Conservation (phyloP, 768 basidiomycete species). For the Hericium rajendrae region DNA sequence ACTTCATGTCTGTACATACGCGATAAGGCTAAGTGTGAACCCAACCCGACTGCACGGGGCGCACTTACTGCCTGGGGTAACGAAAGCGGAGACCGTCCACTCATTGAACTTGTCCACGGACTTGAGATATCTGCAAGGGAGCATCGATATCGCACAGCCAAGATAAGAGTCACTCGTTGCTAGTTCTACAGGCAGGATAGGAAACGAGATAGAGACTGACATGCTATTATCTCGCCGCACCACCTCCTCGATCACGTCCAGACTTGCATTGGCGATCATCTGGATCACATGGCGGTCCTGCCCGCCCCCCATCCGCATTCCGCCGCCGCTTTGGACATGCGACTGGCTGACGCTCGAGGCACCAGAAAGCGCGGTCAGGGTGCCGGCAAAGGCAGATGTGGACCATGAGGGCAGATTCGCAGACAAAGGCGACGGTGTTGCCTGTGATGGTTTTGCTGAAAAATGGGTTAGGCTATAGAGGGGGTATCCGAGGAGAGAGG, state of each 20-base stretch:
- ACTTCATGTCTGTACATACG: slow-evolving; percentile 70
- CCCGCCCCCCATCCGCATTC: slow-evolving; percentile 59
- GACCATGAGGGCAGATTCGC: slow-evolving; percentile 86
- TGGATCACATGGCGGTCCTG: slow-evolving; percentile 92
- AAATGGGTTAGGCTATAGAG: slow-evolving; percentile 77
- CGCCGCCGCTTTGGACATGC: slow-evolving; percentile 50
- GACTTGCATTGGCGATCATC: slow-evolving; percentile 95
- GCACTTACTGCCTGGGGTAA: slow-evolving; percentile 85
- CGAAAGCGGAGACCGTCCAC: slow-evolving; percentile 95
- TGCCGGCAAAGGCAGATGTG: slow-evolving; percentile 85
- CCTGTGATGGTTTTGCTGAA: slow-evolving; percentile 61
- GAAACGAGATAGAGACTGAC: slow-evolving; percentile 34
- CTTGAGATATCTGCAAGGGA: slow-evolving; percentile 73
- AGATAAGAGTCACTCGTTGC: background rate
- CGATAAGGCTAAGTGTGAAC: slow-evolving; percentile 14
- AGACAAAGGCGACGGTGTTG: slow-evolving; percentile 56
- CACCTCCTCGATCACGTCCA: slow-evolving; percentile 92
- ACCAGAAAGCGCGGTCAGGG: slow-evolving; percentile 77
- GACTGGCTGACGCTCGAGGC: slow-evolving; percentile 67
- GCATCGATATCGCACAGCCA: slow-evolving; percentile 3
- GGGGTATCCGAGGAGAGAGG: slow-evolving; percentile 80
- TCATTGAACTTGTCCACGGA: slow-evolving; percentile 97
- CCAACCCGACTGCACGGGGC: background rate
- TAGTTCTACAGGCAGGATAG: slow-evolving; percentile 7
- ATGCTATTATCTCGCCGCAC: slow-evolving; percentile 75